A percentile compares a stretch with the other conserved stretches of the same genome.
Evolutionary conservation across 2,329 filamentous ascomycete species (phyloP).

Genomic region (Fusarium papillatum): DNA sequence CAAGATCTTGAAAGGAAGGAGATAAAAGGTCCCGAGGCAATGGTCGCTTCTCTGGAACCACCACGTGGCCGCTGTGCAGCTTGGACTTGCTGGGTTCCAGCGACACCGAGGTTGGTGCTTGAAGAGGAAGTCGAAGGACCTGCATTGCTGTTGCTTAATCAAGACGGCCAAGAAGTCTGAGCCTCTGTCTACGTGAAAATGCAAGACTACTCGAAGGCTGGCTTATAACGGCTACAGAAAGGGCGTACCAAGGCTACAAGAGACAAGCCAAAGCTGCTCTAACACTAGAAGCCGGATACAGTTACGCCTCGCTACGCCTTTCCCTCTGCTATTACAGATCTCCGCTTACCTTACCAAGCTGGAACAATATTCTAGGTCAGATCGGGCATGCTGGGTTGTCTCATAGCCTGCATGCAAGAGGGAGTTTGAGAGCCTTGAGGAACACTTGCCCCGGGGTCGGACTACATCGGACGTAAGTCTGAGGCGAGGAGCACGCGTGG

Average conservation of each 20-base stretch:
- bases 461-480: not conserved
- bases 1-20: not conserved
- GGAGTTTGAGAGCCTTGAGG: not conserved
- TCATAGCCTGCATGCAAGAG: not conserved
- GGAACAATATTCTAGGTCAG: not conserved
- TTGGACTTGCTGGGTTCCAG: not conserved
- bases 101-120: not conserved
- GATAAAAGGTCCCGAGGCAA: not conserved
- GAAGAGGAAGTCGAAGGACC: not conserved
- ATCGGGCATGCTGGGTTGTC: not conserved
- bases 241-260: not conserved
- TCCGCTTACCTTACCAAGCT: constrained; percentile 1
- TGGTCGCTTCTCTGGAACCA: not conserved
- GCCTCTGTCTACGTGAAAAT: not conserved
- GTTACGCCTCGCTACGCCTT: not conserved
- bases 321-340: not conserved
- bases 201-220: not conserved
- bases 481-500: not conserved
- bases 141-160: not conserved
- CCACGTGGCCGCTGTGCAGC: not conserved
- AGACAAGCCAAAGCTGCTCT: not conserved
- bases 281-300: not conserved
- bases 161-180: not conserved
- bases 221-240: not conserved
- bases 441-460: not conserved